Conservation (phyloP, 2,329 filamentous ascomycete species). For the Pseudocercospora cruenta region DNA sequence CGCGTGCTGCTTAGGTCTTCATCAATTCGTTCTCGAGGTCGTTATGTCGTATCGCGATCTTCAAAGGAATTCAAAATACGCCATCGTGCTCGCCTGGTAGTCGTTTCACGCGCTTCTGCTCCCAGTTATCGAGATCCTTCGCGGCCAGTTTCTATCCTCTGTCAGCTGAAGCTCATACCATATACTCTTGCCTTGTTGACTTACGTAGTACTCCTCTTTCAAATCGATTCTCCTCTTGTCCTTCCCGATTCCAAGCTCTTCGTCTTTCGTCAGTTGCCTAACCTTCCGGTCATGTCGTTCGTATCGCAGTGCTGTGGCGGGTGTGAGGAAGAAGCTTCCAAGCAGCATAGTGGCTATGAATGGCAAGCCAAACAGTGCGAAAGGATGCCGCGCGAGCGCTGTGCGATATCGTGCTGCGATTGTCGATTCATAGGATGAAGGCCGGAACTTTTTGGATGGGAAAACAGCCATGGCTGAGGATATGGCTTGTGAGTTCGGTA, state of each 20-base stretch:
- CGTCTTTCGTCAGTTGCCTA: constrained; percentile 79
- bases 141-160: constrained; percentile 70
- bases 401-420: constrained; percentile 78
- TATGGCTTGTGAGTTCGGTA: background rate
- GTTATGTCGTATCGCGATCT: too few species aligned
- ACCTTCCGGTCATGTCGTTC: constrained; percentile 92
- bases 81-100: constrained; percentile 90
- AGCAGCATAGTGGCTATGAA: constrained; percentile 89
- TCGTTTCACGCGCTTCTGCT: constrained; percentile 90
- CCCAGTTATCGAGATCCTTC: constrained; percentile 94
- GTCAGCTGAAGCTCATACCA: constrained; percentile 9
- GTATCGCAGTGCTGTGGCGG: constrained; percentile 89
- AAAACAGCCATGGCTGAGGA: constrained; percentile 39
- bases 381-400: constrained; percentile 76
- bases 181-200: constrained; percentile 45
- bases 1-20: too few species aligned
- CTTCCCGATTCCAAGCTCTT: constrained; percentile 80
- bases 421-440: constrained; percentile 66
- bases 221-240: constrained; percentile 72
- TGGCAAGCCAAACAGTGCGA: constrained; percentile 89
- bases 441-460: constrained; percentile 58
- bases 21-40: too few species aligned
- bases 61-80: too few species aligned
- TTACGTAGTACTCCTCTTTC: constrained; percentile 84
- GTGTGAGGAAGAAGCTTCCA: constrained; percentile 91